Evolutionary conservation across 306 rosid genomes (phyloP), one percentile per base, ranked within the genome.

Genomic region (Amphicarpaea edgeworthii): DNA sequence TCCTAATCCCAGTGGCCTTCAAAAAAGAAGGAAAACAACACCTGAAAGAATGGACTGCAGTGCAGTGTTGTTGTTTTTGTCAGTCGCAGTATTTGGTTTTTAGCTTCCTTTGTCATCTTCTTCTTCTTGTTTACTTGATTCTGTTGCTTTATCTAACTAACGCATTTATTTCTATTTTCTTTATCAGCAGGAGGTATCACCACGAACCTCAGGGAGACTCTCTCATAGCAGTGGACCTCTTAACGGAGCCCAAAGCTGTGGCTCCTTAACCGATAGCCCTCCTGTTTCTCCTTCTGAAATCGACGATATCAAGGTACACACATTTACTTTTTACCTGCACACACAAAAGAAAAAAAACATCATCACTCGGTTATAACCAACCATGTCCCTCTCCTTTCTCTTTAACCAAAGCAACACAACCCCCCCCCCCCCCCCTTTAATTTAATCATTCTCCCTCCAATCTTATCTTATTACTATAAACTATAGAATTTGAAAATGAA

Each of bases 201-300:
- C 99, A 17, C 82, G 97, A 58, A 95, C 97, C 12, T 95, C 97
- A 46, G 98, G 98, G 21, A 80, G 99, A 79, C 85, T 92, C 45
- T 92, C 98, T 3, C 96, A 95, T 43, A 95, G 99, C 65, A 92
- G 97, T 63, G 99, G 97, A 12, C 97, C 97, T 78, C 92, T 93
- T 11, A 93, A 87, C 46, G 93, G 90, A 54, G 80, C 88, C 8
- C 91, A 83, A n/a, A 87, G 93, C 20, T 87, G 93, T 60, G 89
- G 96, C 72, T 92, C 93, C 40, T 76, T 89, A 12, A 90, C 93
- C 60, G 97, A 92, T 71, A 95, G 96, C 24, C 97, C 97, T 0
- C 99, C 99, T 7, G 90, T 92, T 19, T 92, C 99, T 1, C 97
- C 99, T 19, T 88, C 97, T 24, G 93, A 89, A 63, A 80, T 87